Evolutionary conservation across 129 eudicot genomes (phyloP).

Genomic region (Chrysanthemum lavandulifolium): DNA sequence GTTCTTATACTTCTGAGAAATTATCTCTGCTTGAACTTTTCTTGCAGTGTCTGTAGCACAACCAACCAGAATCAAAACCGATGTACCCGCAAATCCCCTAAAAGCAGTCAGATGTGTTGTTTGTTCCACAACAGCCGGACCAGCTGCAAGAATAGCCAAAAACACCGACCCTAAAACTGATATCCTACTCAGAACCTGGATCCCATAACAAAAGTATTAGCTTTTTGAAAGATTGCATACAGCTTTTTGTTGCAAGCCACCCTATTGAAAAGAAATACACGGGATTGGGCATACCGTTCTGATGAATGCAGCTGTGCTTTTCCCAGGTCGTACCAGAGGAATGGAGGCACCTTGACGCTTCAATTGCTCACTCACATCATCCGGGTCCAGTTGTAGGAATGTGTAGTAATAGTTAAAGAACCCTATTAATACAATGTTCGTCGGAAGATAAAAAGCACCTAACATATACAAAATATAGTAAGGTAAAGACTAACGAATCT

Average conservation of each 20-base stretch:
- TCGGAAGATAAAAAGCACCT: slow-evolving; percentile 91
- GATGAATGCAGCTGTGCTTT: slow-evolving; percentile 85
- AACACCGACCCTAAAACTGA: slow-evolving; percentile 96
- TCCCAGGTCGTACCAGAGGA: slow-evolving; percentile 97
- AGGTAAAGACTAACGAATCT: slow-evolving; percentile 10
- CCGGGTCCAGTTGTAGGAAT: slow-evolving; percentile 96
- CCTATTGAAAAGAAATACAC: neutral
- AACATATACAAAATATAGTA: slow-evolving; percentile 22
- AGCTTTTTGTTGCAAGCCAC: neutral
- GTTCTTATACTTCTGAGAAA: slow-evolving; percentile 93
- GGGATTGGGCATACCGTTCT: slow-evolving; percentile 55
- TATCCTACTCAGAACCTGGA: slow-evolving; percentile 89
- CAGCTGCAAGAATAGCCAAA: slow-evolving; percentile 97
- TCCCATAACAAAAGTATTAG: slow-evolving; percentile 11
- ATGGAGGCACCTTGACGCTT: slow-evolving; percentile 99
- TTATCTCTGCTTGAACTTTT: slow-evolving; percentile 95
- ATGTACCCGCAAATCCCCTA: slow-evolving; percentile 96
- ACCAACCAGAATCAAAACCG: slow-evolving; percentile 96
- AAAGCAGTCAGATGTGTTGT: slow-evolving; percentile 91
- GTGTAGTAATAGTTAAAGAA: slow-evolving; percentile 99
- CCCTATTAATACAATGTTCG: slow-evolving; percentile 81
- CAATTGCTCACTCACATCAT: slow-evolving; percentile 95
- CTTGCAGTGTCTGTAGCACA: slow-evolving; percentile 98
- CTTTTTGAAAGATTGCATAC: neutral
- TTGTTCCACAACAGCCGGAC: slow-evolving; percentile 94